Percentiles rank a stretch among this genome's conserved stretches.
phyloP scores from a whole-genome alignment of 2,329 filamentous ascomycete species.

The Cladosporium sp. region DNA sequence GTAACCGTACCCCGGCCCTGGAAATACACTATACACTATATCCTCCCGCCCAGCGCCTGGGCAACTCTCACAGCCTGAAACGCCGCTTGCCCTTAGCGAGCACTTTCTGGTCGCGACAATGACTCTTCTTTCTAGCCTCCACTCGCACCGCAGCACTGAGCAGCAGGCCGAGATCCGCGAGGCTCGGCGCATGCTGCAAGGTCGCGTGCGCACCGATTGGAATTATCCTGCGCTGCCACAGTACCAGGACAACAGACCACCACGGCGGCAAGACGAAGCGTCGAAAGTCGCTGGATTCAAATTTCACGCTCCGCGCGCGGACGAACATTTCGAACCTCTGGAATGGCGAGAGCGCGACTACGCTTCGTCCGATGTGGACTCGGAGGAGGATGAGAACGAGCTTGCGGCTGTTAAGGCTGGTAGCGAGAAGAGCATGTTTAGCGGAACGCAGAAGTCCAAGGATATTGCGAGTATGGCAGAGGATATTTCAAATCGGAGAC shows the following conservation, averaged over 20 bases:
- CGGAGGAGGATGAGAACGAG: conserved; percentile 33
- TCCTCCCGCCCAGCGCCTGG: neutral
- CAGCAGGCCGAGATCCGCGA: conserved; percentile 43
- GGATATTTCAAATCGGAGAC: conserved; percentile 32
- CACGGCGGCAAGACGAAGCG: conserved; percentile 13
- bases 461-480: conserved; percentile 46
- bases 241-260: conserved; percentile 22
- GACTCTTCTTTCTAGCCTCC: conserved; percentile 33
- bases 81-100: conserved; percentile 7
- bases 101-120: conserved; percentile 22
- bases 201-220: conserved; percentile 49
- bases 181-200: conserved; percentile 43
- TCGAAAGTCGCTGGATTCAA: conserved; percentile 32
- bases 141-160: conserved; percentile 28
- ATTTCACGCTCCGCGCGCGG: conserved; percentile 24
- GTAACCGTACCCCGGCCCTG: neutral
- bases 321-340: conserved; percentile 31
- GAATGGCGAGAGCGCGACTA: conserved; percentile 49
- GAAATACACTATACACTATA: neutral
- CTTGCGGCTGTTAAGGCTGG: conserved; percentile 18
- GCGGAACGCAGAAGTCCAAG: conserved; percentile 43
- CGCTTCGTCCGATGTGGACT: conserved; percentile 30
- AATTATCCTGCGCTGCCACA: conserved; percentile 40
- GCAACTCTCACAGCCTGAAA: neutral
- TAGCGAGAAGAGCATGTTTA: conserved; percentile 22